phyloP scores from a whole-genome alignment of 108 stramenopile genomes.

The Conticribra guillardii region DNA sequence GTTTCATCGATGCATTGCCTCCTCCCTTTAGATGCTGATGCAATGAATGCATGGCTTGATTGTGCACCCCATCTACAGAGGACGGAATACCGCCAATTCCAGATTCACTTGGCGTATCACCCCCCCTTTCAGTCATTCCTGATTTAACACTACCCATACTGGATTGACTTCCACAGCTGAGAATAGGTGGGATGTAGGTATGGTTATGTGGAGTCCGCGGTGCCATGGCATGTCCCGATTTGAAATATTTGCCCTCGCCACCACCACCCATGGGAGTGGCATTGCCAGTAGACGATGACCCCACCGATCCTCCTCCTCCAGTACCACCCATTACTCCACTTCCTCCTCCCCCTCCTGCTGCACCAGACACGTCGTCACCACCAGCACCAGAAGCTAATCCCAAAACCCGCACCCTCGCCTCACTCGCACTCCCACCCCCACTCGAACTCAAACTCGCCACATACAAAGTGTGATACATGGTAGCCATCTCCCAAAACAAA shows the following conservation, averaged over 20 bases:
- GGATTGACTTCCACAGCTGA: slow-evolving; percentile 79
- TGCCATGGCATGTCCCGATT: background rate
- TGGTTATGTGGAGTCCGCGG: slow-evolving; percentile 18
- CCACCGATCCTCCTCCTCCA: background rate
- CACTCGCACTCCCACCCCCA: slow-evolving; percentile 45
- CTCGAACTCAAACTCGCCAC: slow-evolving; percentile 60
- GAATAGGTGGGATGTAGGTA: slow-evolving; percentile 75
- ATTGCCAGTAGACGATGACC: background rate
- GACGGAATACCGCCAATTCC: slow-evolving; percentile 3
- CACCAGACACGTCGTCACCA: slow-evolving; percentile 1
- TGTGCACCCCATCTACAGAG: slow-evolving; percentile 10
- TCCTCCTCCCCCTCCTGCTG: slow-evolving; percentile 10
- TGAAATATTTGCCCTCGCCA: no score
- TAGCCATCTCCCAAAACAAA: slow-evolving; percentile 97
- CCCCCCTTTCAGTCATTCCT: slow-evolving; percentile 5
- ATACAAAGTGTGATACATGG: slow-evolving; percentile 90
- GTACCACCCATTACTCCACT: background rate
- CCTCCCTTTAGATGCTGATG: slow-evolving; percentile 4
- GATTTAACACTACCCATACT: slow-evolving; percentile 79
- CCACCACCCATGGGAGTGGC: slow-evolving; percentile 2
- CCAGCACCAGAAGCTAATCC: slow-evolving; percentile 2
- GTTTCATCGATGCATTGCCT: slow-evolving; percentile 30
- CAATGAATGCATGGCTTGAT: background rate
- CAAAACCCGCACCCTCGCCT: slow-evolving; percentile 14
- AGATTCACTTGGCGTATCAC: background rate